A percentile compares a stretch with the other conserved stretches of the same genome.
Conservation (phyloP, 1,284 basidiomycete species). For the Tilletia walkeri region DNA sequence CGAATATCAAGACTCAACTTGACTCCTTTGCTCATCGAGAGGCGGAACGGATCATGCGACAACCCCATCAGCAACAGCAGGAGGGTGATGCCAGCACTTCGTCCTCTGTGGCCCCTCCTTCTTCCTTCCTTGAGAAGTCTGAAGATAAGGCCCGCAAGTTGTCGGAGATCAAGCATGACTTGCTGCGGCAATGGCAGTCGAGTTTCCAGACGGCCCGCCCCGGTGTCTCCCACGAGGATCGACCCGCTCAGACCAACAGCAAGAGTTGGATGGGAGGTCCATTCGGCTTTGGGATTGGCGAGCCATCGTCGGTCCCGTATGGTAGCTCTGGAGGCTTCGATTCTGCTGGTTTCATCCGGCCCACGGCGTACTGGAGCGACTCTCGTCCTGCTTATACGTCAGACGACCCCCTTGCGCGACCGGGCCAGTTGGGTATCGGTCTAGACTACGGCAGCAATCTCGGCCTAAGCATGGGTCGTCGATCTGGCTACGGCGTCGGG, state of each 20-base stretch:
- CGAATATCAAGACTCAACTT: not conserved
- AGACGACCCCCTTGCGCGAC: not conserved
- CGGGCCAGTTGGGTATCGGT: not conserved
- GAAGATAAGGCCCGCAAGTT: no score
- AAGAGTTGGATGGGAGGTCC: no score
- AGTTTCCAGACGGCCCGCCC: not conserved
- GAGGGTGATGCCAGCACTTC: no score
- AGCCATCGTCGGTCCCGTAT: not conserved
- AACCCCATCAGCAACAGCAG: no score
- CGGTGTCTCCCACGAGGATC: not conserved
- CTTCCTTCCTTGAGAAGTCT: no score
- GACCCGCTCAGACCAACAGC: no score
- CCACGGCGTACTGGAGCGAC: not conserved
- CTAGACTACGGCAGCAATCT: not conserved
- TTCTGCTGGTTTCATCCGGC: not conserved
- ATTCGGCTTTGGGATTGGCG: no score
- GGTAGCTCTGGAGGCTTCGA: not conserved
- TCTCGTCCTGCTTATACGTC: not conserved
- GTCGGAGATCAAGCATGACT: not conserved
- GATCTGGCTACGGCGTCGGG: not conserved
- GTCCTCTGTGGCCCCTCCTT: no score
- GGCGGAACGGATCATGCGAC: no score
- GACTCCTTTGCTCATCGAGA: no score
- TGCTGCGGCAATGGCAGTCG: not conserved
- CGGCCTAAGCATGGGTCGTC: not conserved